Percentiles rank a stretch among this genome's conserved stretches.
Evolutionary conservation across 345 rosid species (phyloP).

Genomic region (Hibiscus syriacus): DNA sequence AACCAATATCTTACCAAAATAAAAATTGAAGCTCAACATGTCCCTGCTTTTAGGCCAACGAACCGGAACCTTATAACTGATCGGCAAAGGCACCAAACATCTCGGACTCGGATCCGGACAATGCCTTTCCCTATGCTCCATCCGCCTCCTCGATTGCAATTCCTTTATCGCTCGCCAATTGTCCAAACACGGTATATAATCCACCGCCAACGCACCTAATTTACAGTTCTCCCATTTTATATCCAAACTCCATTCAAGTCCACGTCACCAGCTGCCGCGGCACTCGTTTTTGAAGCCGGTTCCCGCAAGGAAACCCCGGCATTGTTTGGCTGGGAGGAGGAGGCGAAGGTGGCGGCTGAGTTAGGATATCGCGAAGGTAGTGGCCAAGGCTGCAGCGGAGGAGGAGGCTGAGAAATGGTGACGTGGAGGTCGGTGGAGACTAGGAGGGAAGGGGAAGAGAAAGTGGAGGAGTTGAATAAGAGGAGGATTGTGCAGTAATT

Average conservation of each 20-base stretch:
- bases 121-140: conserved; percentile 91
- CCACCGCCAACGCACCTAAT: conserved; percentile 41
- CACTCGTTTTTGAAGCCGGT: too few relatives aligned
- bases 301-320: background rate
- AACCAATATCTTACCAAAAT: conserved; percentile 9
- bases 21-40: conserved; percentile 66
- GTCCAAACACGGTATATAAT: conserved; percentile 81
- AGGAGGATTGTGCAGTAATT: conserved; percentile 33
- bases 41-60: conserved; percentile 95
- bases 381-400: background rate
- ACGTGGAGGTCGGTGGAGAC: conserved; percentile 27
- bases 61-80: conserved; percentile 57
- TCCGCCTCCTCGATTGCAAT: conserved; percentile 59
- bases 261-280: background rate
- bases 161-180: conserved; percentile 49
- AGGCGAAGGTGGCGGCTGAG: background rate
- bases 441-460: conserved; percentile 26
- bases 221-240: conserved; percentile 47
- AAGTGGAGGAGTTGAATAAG: conserved; percentile 20
- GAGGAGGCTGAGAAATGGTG: conserved; percentile 9
- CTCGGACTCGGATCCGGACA: conserved; percentile 64
- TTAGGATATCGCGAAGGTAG: background rate
- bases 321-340: background rate
- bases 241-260: conserved; percentile 14
- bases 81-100: conserved; percentile 67